A percentile compares a stretch with the other conserved stretches of the same genome.
Evolutionary conservation across 2,329 filamentous ascomycete species (phyloP).

Genomic region (Cladosporium austrohemisphaericum): DNA sequence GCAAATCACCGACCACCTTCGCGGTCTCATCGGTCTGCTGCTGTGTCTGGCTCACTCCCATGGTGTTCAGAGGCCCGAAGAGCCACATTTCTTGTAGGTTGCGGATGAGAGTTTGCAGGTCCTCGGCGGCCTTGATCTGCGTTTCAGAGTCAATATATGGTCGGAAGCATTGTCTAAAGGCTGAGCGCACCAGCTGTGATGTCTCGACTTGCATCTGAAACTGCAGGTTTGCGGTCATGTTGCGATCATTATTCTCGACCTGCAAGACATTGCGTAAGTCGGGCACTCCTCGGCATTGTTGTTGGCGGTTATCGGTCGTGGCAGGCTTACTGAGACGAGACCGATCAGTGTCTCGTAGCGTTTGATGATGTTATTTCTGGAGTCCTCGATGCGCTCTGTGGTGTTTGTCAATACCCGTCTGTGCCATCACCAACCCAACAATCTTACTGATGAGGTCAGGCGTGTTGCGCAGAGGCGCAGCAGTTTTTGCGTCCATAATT

Average conservation of each 20-base stretch:
- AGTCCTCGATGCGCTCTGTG: constrained; percentile 38
- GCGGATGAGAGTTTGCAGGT: constrained; percentile 57
- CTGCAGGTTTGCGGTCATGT: constrained; percentile 54
- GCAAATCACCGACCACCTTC: constrained; percentile 43
- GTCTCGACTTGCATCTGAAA: constrained; percentile 59
- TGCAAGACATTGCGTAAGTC: constrained; percentile 26
- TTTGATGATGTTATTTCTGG: constrained; percentile 43
- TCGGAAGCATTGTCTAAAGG: no score
- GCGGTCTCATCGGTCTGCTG: constrained; percentile 46
- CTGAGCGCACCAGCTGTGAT: constrained; percentile 54
- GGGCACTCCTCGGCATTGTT: neutral
- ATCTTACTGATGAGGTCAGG: constrained; percentile 37
- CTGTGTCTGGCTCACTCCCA: constrained; percentile 43
- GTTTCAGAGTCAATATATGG: neutral
- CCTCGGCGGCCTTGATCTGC: constrained; percentile 59
- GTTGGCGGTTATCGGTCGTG: neutral
- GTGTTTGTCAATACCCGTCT: no score
- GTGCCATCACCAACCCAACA: no score
- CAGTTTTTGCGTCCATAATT: constrained; percentile 14
- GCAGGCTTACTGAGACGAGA: constrained; percentile 45
- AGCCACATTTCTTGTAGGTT: constrained; percentile 65
- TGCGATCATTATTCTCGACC: constrained; percentile 51
- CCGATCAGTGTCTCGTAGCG: constrained; percentile 55
- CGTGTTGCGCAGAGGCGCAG: constrained; percentile 35
- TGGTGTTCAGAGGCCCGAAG: constrained; percentile 60